A percentile compares a stretch with the other conserved stretches of the same genome.
phyloP scores from a whole-genome alignment of 176 grass and related monocot species.

The Carex pumila region DNA sequence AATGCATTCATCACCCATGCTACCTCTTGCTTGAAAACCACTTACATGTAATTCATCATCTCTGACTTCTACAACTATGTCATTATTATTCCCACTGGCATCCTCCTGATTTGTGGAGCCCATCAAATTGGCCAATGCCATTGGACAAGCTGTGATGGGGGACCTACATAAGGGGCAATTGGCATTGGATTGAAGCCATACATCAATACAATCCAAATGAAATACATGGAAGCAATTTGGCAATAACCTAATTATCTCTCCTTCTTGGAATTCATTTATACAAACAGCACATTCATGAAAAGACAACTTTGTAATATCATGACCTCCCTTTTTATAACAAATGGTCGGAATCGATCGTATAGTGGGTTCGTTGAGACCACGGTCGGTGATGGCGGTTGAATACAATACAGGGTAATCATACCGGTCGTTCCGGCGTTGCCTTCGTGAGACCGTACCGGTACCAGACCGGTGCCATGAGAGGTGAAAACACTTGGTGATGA shows the following conservation, averaged over 20 bases:
- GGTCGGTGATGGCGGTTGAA: neutral
- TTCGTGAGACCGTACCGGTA: conserved; percentile 15
- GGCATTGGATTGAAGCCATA: conserved; percentile 78
- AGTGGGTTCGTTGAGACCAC: conserved; percentile 43
- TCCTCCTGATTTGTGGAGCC: neutral
- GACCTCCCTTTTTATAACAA: conserved; percentile 31
- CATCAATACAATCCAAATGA: conserved; percentile 94
- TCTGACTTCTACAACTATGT: conserved; percentile 46
- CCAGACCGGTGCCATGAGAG: conserved; percentile 20
- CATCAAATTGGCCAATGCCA: neutral
- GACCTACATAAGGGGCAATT: conserved; percentile 80
- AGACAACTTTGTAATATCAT: conserved; percentile 9
- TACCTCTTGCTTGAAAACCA: conserved; percentile 2
- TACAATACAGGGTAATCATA: neutral
- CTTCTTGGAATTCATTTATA: conserved; percentile 68
- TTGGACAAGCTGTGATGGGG: conserved; percentile 19
- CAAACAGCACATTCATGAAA: conserved; percentile 82
- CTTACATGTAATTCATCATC: conserved; percentile 34
- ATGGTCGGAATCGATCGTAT: conserved; percentile 69
- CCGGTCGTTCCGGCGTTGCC: neutral
- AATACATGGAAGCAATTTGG: conserved; percentile 82
- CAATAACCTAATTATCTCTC: conserved; percentile 66
- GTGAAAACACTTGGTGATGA: conserved; percentile 64
- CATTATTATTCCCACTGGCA: neutral
- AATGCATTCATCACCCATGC: conserved; percentile 74